Percentiles rank a stretch among this genome's conserved stretches.
Evolutionary conservation across 371 early-diverging fungal species (phyloP).

Genomic region (Mucor ambiguus): DNA sequence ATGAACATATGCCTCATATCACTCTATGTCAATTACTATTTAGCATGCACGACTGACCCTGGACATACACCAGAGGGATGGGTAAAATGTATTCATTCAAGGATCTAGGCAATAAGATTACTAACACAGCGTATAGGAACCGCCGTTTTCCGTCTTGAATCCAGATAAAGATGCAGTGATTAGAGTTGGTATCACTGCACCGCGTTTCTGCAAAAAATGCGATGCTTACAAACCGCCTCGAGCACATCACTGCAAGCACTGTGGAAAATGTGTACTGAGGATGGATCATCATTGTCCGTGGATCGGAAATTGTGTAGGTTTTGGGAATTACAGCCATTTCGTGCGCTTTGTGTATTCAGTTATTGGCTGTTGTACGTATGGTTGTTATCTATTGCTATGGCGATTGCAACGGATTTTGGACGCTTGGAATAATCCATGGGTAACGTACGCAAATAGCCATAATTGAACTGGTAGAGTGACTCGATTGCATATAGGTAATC

Average conservation of each 20-base stretch:
- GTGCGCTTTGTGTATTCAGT: constrained; percentile 79
- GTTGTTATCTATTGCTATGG: constrained; percentile 45
- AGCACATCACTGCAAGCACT: constrained; percentile 76
- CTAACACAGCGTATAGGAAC: constrained; percentile 15
- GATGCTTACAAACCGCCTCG: constrained; percentile 75
- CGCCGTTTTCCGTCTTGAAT: constrained; percentile 15
- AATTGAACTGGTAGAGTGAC: background rate
- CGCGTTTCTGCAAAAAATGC: constrained; percentile 75
- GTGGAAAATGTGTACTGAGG: constrained; percentile 76
- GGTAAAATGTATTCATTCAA: constrained; percentile 36
- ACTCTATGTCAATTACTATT: constrained; percentile 76
- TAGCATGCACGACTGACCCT: constrained; percentile 73
- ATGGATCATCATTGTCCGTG: constrained; percentile 97
- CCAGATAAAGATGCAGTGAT: constrained; percentile 2
- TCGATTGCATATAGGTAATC: background rate
- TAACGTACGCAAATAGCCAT: background rate
- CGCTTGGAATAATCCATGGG: constrained; percentile 21
- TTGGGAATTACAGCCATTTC: constrained; percentile 82
- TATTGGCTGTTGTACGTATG: constrained; percentile 59
- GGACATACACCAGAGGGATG: constrained; percentile 74
- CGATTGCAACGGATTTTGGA: constrained; percentile 40
- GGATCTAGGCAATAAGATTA: background rate
- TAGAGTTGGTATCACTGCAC: constrained; percentile 12
- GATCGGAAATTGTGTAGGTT: constrained; percentile 95
- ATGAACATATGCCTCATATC: constrained; percentile 64